Conservation (phyloP, 768 basidiomycete genomes). For the Amanita exitialis region DNA sequence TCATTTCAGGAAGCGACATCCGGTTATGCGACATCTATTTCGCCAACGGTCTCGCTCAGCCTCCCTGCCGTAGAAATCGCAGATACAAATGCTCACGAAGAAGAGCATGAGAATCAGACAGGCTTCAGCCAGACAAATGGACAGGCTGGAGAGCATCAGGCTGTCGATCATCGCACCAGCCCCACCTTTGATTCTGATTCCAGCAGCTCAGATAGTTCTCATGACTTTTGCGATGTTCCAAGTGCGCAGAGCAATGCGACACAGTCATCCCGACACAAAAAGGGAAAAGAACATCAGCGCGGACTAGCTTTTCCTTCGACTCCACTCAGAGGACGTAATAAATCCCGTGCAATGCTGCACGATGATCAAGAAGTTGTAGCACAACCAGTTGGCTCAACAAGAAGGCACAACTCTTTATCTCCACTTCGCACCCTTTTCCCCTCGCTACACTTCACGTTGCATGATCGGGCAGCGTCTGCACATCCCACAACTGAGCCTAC, state of each 20-base stretch:
- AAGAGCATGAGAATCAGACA: not conserved
- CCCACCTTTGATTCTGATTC: slow-evolving; percentile 3
- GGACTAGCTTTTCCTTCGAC: not conserved
- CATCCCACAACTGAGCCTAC: not conserved
- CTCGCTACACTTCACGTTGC: not conserved
- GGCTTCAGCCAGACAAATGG: not conserved
- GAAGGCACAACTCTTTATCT: slow-evolving; percentile 5
- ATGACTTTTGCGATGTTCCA: slow-evolving; percentile 1
- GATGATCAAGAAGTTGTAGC: not conserved
- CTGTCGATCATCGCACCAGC: not conserved
- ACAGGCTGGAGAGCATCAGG: not conserved
- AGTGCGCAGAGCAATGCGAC: not conserved
- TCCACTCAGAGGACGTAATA: not conserved
- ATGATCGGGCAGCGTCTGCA: slow-evolving; percentile 6
- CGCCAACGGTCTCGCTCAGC: slow-evolving; percentile 21
- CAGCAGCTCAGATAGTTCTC: slow-evolving; percentile 1
- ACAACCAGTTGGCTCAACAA: not conserved
- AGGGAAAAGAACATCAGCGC: not conserved
- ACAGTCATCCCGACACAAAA: not conserved
- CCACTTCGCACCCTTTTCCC: slow-evolving; percentile 7
- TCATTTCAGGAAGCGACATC: slow-evolving; percentile 64
- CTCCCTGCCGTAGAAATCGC: not conserved
- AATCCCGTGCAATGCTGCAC: not conserved
- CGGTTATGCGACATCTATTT: slow-evolving; percentile 29
- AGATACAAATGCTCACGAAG: not conserved